Evolutionary conservation across 345 rosid genomes (phyloP).

Genomic region (Populus tremula): DNA sequence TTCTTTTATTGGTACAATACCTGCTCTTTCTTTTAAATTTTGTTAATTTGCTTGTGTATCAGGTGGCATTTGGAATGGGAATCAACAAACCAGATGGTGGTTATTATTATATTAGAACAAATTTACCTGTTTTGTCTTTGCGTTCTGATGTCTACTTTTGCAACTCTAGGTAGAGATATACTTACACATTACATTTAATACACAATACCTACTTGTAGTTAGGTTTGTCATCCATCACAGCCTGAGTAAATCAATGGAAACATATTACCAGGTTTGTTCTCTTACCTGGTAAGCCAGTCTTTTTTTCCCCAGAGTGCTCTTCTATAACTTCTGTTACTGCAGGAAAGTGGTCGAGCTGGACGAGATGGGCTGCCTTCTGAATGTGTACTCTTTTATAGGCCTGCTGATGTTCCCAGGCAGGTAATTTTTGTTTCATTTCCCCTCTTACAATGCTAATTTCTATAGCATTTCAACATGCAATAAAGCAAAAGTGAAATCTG

Average conservation of each 20-base stretch:
- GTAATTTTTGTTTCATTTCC: conserved; percentile 21
- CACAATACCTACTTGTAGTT: conserved; percentile 50
- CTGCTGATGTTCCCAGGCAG: conserved; percentile 94
- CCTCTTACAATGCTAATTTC: not conserved
- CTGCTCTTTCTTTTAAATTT: conserved; percentile 15
- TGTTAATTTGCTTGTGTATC: conserved; percentile 23
- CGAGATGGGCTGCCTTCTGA: conserved; percentile 96
- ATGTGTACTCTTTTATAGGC: conserved; percentile 76
- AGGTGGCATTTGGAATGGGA: conserved; percentile 99
- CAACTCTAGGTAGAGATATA: too few relatives aligned
- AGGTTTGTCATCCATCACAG: conserved; percentile 99
- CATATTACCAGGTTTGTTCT: conserved; percentile 81
- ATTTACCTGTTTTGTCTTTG: not conserved
- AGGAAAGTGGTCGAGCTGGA: conserved; percentile 99
- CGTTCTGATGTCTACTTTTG: not conserved
- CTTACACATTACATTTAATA: not conserved
- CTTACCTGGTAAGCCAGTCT: not conserved
- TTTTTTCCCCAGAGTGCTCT: not conserved
- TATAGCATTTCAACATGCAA: not conserved
- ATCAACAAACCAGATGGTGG: conserved; percentile 99
- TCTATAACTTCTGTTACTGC: conserved; percentile 29
- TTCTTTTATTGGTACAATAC: conserved; percentile 13
- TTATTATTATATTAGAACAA: conserved; percentile 22
- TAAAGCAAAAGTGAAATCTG: conserved; percentile 1
- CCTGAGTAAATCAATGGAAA: conserved; percentile 97